These are phyloP conservation scores for Tuber aestivum DNA, from an alignment of 495 filamentous ascomycete genomes.

Conservation along the genomic window DNA sequence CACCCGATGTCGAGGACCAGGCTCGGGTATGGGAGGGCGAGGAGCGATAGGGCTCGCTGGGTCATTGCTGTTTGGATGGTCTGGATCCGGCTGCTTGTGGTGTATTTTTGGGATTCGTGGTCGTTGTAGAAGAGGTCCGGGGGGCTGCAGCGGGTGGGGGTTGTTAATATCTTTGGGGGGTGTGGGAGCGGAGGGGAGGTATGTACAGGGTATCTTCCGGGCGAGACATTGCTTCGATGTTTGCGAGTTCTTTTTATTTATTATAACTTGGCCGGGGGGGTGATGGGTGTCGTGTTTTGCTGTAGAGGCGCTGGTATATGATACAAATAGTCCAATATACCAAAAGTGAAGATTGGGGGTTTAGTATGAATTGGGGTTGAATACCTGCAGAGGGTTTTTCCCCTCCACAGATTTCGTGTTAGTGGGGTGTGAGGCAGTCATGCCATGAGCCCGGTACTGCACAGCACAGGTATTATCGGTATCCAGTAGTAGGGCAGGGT, in stretches of 20 bases:
- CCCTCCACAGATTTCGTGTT: no score
- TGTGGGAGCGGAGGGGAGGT: slow-evolving; percentile 3
- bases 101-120: slow-evolving; percentile 73
- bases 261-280: background rate
- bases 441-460: background rate
- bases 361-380: background rate
- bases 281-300: background rate
- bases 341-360: background rate
- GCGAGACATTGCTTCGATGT: slow-evolving; percentile 68
- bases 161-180: background rate
- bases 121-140: slow-evolving; percentile 98
- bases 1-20: slow-evolving; percentile 93
- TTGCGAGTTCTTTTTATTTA: background rate
- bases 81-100: slow-evolving; percentile 90
- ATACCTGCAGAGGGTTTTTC: background rate
- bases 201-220: slow-evolving; percentile 85
- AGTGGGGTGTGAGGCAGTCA: background rate
- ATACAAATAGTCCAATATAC: background rate
- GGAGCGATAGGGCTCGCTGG: slow-evolving; percentile 79
- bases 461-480: no score
- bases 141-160: slow-evolving; percentile 51
- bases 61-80: slow-evolving; percentile 95
- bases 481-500: background rate
- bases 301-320: background rate
- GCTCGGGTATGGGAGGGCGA: slow-evolving; percentile 71